Percentiles rank a stretch among this genome's conserved stretches.
Evolutionary conservation across 2,329 filamentous ascomycete genomes (phyloP).

Genomic region (Ophiostoma quercus): DNA sequence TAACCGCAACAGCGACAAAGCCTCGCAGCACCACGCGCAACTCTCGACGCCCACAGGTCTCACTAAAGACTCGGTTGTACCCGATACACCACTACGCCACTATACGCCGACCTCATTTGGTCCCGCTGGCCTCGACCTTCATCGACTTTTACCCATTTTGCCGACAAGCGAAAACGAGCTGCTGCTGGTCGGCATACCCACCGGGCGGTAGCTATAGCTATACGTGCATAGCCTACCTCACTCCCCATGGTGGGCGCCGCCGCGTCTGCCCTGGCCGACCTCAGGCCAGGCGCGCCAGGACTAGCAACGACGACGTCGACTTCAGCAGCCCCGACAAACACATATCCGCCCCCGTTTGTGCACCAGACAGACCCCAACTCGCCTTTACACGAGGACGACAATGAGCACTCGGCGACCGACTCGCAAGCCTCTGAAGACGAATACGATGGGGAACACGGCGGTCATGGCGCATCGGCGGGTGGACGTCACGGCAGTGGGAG

Average conservation of each 20-base stretch:
- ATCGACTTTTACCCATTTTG: neutral
- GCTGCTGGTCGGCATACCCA: neutral
- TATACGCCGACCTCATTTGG: neutral
- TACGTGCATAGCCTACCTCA: neutral
- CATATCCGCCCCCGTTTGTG: neutral
- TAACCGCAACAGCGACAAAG: neutral
- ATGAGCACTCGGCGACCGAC: slow-evolving; percentile 18
- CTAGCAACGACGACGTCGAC: neutral
- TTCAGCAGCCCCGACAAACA: neutral
- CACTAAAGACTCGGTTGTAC: neutral
- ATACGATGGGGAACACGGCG: slow-evolving; percentile 32
- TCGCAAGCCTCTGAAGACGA: slow-evolving; percentile 23
- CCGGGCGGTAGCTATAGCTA: neutral
- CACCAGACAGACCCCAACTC: neutral
- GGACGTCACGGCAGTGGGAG: neutral
- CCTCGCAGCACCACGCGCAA: neutral
- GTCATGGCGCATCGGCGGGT: neutral
- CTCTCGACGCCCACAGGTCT: neutral
- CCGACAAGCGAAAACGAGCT: neutral
- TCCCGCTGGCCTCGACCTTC: neutral
- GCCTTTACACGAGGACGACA: neutral
- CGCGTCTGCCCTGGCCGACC: slow-evolving; percentile 21
- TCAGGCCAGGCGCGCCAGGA: slow-evolving; percentile 20
- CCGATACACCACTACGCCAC: neutral
- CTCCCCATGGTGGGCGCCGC: slow-evolving; percentile 18